Conservation (phyloP, 2,329 filamentous ascomycete species). For the Calonectria hongkongensis region DNA sequence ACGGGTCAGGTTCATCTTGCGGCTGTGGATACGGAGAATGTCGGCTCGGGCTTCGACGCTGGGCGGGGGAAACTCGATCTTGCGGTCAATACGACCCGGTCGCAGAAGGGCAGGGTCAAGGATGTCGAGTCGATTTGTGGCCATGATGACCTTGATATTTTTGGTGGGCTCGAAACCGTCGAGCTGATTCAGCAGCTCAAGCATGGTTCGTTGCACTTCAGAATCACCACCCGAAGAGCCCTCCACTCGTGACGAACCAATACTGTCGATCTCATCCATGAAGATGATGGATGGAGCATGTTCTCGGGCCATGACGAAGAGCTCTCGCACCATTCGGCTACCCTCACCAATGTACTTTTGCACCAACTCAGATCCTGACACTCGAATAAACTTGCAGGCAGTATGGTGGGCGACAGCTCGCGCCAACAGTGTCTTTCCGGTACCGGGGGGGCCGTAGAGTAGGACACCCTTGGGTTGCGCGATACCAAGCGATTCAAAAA, state of each 20-base stretch:
- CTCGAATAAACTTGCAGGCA: conserved; percentile 99
- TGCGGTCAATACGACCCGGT: conserved; percentile 97
- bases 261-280: conserved; percentile 99
- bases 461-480: conserved; percentile 98
- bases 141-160: conserved; percentile 99
- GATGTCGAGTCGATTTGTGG: conserved; percentile 97
- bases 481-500: conserved; percentile 99
- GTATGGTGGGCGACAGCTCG: conserved; percentile 98
- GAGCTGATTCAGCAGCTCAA: conserved; percentile 97
- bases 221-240: conserved; percentile 96
- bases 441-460: conserved; percentile 96
- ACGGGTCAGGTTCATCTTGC: conserved; percentile 98
- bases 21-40: conserved; percentile 96
- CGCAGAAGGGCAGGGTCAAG: conserved; percentile 95
- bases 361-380: conserved; percentile 95
- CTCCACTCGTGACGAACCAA: conserved; percentile 97
- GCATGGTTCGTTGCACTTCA: conserved; percentile 98
- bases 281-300: conserved; percentile 99
- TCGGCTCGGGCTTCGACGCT: conserved; percentile 97
- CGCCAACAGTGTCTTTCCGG: conserved; percentile 95
- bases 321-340: conserved; percentile 97
- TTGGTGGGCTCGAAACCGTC: conserved; percentile 99
- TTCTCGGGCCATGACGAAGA: conserved; percentile 99
- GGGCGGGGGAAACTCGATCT: conserved; percentile 98
- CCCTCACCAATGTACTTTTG: conserved; percentile 99